These are phyloP conservation scores for Neurospora tetrasperma DNA, from an alignment of 495 filamentous ascomycete genomes.

Conservation along the genomic window DNA sequence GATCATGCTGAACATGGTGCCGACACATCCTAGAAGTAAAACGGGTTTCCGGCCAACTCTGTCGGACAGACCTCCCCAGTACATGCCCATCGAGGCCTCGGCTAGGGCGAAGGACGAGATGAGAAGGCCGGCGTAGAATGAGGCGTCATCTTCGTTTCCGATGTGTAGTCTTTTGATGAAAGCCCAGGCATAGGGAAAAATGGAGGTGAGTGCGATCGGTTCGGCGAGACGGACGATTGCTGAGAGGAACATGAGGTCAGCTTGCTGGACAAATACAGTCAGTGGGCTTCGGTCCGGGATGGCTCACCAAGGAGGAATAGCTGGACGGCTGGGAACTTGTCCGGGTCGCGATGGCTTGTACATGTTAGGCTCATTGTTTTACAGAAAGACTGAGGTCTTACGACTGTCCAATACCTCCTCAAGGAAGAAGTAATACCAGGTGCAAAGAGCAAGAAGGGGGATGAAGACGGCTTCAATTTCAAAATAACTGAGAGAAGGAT, in stretches of 20 bases:
- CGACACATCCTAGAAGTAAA: constrained; percentile 65
- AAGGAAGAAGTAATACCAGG: constrained; percentile 3
- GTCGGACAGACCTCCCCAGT: constrained; percentile 77
- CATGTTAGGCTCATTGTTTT: constrained; percentile 36
- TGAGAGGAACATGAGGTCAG: constrained; percentile 47
- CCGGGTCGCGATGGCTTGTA: constrained; percentile 39
- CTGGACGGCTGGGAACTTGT: constrained; percentile 65
- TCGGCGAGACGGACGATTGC: constrained; percentile 62
- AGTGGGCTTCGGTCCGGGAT: constrained; percentile 30
- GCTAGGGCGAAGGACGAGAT: constrained; percentile 75
- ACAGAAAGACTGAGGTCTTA: constrained; percentile 21
- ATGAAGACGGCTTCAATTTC: neutral
- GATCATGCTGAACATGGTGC: constrained; percentile 68
- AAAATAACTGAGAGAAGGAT: neutral
- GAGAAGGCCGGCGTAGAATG: constrained; percentile 75
- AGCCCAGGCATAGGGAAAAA: constrained; percentile 81
- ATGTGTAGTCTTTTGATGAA: constrained; percentile 66
- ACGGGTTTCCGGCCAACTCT: constrained; percentile 76
- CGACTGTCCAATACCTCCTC: constrained; percentile 11
- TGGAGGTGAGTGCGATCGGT: constrained; percentile 78
- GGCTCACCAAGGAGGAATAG: constrained; percentile 62
- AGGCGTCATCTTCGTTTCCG: constrained; percentile 57
- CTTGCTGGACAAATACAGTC: constrained; percentile 78
- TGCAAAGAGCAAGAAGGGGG: neutral
- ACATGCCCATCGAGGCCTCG: constrained; percentile 72